Conservation (phyloP, 192 early-diverging fungal species). For the Coemansia sp. region DNA sequence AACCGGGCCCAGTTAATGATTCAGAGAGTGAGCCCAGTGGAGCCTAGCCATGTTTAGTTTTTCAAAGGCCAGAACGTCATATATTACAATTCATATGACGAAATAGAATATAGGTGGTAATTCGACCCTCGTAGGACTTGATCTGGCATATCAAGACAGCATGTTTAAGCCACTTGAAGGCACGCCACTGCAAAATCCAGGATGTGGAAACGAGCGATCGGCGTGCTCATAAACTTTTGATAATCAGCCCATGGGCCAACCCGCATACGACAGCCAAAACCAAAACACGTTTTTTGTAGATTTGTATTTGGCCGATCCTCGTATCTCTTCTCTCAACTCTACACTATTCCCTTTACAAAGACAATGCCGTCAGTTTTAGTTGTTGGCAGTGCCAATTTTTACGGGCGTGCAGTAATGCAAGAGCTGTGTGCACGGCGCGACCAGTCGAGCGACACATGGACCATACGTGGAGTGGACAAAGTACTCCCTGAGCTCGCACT, state of each 20-base stretch:
- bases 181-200: too few species aligned
- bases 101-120: too few species aligned
- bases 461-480: conserved; percentile 49
- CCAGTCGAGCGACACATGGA: conserved; percentile 16
- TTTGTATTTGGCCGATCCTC: neutral
- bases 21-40: neutral
- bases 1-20: neutral
- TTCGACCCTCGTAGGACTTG: neutral
- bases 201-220: too few species aligned
- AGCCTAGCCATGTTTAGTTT: neutral
- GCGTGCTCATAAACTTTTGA: too few species aligned
- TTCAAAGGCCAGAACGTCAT: too few species aligned
- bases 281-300: neutral
- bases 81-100: too few species aligned
- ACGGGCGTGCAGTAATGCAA: conserved; percentile 42
- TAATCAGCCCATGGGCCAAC: too few species aligned
- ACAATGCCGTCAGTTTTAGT: conserved; percentile 43
- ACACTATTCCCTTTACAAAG: neutral
- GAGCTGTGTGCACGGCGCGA: conserved; percentile 34
- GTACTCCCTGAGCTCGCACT: conserved; percentile 35
- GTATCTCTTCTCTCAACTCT: neutral
- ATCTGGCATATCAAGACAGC: conserved; percentile 1
- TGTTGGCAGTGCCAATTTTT: conserved; percentile 46
- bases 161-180: neutral
- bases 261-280: neutral